Percentiles rank a stretch among this genome's conserved stretches.
Evolutionary conservation across 495 filamentous ascomycete species (phyloP).

Genomic region (Hypoxylon trugodes): DNA sequence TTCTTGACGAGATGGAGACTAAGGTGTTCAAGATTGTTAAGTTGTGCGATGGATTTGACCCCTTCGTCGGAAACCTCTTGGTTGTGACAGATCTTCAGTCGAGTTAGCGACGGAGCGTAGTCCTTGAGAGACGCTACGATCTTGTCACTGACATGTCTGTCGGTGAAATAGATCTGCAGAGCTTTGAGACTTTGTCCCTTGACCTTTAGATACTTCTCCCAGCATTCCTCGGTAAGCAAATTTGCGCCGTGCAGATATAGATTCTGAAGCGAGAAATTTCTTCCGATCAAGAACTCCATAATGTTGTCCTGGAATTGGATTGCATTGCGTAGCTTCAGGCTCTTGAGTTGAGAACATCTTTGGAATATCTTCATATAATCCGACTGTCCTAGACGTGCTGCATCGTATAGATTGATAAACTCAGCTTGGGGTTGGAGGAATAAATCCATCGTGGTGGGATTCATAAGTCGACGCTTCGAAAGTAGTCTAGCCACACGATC

Average conservation of each 20-base stretch:
- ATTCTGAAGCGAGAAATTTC: conserved; percentile 66
- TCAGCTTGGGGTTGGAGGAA: conserved; percentile 76
- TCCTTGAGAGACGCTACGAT: conserved; percentile 62
- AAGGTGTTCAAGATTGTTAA: conserved; percentile 73
- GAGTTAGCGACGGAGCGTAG: conserved; percentile 68
- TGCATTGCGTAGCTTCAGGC: conserved; percentile 78
- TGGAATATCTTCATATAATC: conserved; percentile 85
- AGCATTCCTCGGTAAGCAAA: conserved; percentile 74
- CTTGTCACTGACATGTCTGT: conserved; percentile 67
- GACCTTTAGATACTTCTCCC: conserved; percentile 69
- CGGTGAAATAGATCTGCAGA: conserved; percentile 77
- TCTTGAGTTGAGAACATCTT: conserved; percentile 70
- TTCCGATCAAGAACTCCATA: conserved; percentile 79
- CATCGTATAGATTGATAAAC: conserved; percentile 80
- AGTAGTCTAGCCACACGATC: conserved; percentile 82
- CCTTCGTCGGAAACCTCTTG: conserved; percentile 57
- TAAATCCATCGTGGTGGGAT: conserved; percentile 72
- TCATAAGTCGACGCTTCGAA: conserved; percentile 78
- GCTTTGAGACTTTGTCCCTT: conserved; percentile 69
- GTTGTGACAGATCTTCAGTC: conserved; percentile 75
- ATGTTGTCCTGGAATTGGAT: conserved; percentile 86
- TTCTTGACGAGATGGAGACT: conserved; percentile 69
- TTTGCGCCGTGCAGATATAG: conserved; percentile 80
- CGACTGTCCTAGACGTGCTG: conserved; percentile 73
- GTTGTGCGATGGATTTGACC: conserved; percentile 59